Conservation (phyloP, 768 basidiomycete species). For the Mrakia frigida region DNA sequence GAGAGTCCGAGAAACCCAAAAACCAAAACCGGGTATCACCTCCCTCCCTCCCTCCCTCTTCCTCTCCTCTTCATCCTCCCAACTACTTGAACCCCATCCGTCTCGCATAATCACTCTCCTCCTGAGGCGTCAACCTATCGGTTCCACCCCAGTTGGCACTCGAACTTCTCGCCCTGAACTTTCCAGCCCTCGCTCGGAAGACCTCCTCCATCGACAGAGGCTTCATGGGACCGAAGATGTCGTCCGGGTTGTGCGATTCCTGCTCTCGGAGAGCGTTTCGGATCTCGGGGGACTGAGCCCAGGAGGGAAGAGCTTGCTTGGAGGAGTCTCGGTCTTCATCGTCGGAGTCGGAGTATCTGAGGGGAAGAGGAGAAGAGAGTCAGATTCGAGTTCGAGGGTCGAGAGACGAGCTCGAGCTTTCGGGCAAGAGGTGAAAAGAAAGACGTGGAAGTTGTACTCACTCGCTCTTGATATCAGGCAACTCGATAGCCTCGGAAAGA, state of each 20-base stretch:
- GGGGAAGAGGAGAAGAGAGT: not conserved
- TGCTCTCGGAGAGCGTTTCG: constrained; percentile 72
- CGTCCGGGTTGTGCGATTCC: constrained; percentile 69
- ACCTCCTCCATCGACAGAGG: constrained; percentile 80
- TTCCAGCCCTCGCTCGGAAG: constrained; percentile 61
- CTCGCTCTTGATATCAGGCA: constrained; percentile 94
- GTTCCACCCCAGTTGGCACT: constrained; percentile 94
- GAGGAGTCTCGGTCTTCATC: constrained; percentile 72
- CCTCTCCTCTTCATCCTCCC: not conserved
- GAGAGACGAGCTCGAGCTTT: not conserved
- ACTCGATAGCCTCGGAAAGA: constrained; percentile 53
- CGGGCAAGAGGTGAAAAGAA: not conserved
- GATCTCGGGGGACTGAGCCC: constrained; percentile 89
- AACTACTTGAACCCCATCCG: constrained; percentile 67
- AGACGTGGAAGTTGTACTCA: constrained; percentile 38
- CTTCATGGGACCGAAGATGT: constrained; percentile 83
- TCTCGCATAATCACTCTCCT: constrained; percentile 78
- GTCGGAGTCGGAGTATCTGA: constrained; percentile 82
- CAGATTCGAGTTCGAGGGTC: too few species aligned
- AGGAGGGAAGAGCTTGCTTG: constrained; percentile 65
- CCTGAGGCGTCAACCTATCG: constrained; percentile 76
- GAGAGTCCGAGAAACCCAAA: not conserved
- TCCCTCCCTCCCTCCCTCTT: constrained; percentile 20
- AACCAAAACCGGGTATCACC: not conserved
- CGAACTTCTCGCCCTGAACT: constrained; percentile 82